Base-by-base conservation (phyloP, 2,329 filamentous ascomycete genomes). In the Aaosphaeria arxii region DNA sequence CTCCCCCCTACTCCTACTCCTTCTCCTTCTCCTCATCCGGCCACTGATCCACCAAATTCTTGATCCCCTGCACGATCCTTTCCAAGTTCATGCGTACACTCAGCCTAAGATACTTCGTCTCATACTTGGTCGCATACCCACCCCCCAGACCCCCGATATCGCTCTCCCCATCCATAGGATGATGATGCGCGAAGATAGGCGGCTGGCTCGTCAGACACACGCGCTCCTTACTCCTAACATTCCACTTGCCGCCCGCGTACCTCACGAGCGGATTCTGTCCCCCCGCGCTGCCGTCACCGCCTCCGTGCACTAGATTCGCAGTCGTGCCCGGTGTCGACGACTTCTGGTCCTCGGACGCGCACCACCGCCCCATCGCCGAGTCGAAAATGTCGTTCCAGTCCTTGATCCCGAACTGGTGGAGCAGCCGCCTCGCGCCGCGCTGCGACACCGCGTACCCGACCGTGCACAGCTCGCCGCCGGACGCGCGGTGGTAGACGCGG, bases 21-120 rank as follows among this genome's bases (percentile, higher is more conserved):
- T 24, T 24, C 17, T 24, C 17, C 17, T 36, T 9, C 30, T 53
- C 38, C 46, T 56, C 52, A 50, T 65, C 58, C 30, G 62, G 62
- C 62, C 62, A 65, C 53, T 65, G 62, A 55, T 65, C 62, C 38
- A 54, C 55, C 50, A 62, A 50, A 38, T 55, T 56, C 49, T 50
- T 55, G 30, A 49, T 52, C 7, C 58, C 58, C 40, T 53, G 42
- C 35, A 65, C 56, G 47, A 65, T 50, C 44, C 47, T 49, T 52
- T 63, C 59, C 42, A 65, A 46, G 53, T 65, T 65, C 62, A 65
- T 65, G 48, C 61, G 48, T 35, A 65, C 61, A 54, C 62, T 65
- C 44, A 59, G 54, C 46, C 61, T 50, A 53, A 65, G 44, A 57
- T 64, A 65, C 51, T 64, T 64, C 0, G 62, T 65, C 57, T 64